Conservation (phyloP, 768 basidiomycete genomes). For the Amanita brunnescens region DNA sequence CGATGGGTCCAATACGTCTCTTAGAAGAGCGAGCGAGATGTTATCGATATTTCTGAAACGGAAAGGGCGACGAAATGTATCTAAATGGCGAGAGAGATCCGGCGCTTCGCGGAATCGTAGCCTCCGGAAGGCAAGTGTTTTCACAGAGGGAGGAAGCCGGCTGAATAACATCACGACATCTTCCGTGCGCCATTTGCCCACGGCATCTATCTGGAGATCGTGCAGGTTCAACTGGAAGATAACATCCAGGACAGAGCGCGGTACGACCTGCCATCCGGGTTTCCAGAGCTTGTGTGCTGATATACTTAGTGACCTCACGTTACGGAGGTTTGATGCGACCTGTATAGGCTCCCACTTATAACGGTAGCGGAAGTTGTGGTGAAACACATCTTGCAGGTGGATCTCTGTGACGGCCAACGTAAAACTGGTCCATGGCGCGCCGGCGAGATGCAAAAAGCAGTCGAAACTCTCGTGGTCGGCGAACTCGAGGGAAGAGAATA, state of each 20-base stretch:
- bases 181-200: neutral
- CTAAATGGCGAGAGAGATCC: neutral
- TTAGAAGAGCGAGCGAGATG: neutral
- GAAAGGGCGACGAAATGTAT: conserved; percentile 1
- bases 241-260: neutral
- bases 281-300: neutral
- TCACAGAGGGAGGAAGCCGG: neutral
- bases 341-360: neutral
- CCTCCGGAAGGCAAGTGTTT: neutral
- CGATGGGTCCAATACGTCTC: conserved; percentile 1
- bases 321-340: neutral
- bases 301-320: neutral
- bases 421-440: no score
- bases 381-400: neutral
- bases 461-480: conserved; percentile 1
- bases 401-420: neutral
- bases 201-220: neutral
- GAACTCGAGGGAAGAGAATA: conserved; percentile 3
- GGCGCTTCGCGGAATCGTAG: neutral
- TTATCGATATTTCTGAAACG: neutral
- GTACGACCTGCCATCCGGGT: neutral
- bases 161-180: neutral
- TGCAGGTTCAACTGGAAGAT: neutral
- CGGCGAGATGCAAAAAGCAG: neutral
- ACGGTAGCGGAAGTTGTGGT: neutral